Base-by-base conservation (phyloP, 1,284 basidiomycete species). In the Cutaneotrichosporon sp. region DNA sequence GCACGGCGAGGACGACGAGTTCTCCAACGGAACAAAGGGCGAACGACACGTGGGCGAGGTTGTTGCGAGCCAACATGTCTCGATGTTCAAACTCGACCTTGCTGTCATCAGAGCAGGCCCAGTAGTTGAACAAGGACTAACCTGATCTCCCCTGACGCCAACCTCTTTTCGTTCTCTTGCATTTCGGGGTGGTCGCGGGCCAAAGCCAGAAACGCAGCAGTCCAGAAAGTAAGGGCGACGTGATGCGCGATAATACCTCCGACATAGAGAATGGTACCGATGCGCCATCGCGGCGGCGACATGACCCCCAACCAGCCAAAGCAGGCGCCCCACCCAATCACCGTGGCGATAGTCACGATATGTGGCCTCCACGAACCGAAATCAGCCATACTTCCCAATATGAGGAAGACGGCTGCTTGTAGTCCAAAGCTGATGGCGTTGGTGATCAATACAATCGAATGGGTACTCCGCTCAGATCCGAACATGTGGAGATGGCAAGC, bases 301-400 rank as follows among this genome's bases (percentile, higher is more conserved):
- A 89, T 92, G 9, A 72, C 59, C 6, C 70, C 70, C 18, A 65
- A 60, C 69, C 69, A 69, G 22, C 58, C 70, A 46, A 70, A 70
- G 72, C 91, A 89, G 7, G 90, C 86, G 4, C 80, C 89, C 89
- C 90, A 92, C 63, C 89, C 90, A 14, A 93, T 82, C 32, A 88
- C 77, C 0, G 90, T 92, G 34, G 90, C 81, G 22, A 83, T 83
- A 21, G 91, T 82, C 10, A 92, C 83, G 52, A 72, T 64, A 42
- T 62, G 66, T n/a, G 69, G 69, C 30, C 70, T 64, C 69, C 70
- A 69, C 11, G 65, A 65, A 21, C 70, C 70, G 51, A 68, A 72
- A 61, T 72, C 70, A 4, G 70, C 70, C 46, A 69, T 67, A 9
- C 62, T 58, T 18, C 70, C 70, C 30, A 72, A 26, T 22, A 61